Evolutionary conservation across 73 alveolate genomes (phyloP).

Genomic region (Paraurostyla sp.): DNA sequence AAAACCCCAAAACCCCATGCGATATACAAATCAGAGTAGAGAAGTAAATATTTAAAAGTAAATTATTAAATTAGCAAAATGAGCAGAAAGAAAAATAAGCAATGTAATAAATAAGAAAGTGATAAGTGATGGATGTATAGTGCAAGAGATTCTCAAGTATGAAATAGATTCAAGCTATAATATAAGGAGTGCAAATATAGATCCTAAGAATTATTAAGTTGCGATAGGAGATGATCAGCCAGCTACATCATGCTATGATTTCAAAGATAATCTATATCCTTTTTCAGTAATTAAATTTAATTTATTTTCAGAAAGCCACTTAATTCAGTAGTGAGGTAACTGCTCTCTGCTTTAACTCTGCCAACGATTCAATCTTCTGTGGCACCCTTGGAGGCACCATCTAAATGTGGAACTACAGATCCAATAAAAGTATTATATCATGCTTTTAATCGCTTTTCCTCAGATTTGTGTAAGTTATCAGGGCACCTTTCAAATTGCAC

Average conservation of each 20-base stretch:
- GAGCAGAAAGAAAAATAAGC: constrained; percentile 15
- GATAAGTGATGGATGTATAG: not conserved
- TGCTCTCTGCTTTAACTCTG: constrained; percentile 31
- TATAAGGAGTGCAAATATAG: constrained; percentile 69
- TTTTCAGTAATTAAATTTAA: constrained; percentile 11
- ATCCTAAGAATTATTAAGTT: constrained; percentile 18
- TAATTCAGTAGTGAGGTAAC: constrained; percentile 70
- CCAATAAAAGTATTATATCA: constrained; percentile 18
- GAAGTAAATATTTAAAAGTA: no score
- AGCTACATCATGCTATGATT: constrained; percentile 49
- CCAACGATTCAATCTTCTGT: constrained; percentile 49
- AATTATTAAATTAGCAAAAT: not conserved
- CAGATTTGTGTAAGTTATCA: constrained; percentile 30
- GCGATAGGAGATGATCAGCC: constrained; percentile 70
- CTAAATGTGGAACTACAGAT: constrained; percentile 56
- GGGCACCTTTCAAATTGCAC: constrained; percentile 74
- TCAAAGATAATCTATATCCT: constrained; percentile 57
- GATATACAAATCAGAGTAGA: no score
- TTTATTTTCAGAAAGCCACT: not conserved
- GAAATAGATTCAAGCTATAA: not conserved
- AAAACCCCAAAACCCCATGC: no score
- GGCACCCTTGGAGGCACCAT: constrained; percentile 77
- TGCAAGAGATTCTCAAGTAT: constrained; percentile 20
- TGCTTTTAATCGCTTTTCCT: not conserved
- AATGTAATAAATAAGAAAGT: not conserved